phyloP scores from a whole-genome alignment of 805 yeast species.

The Schwanniomyces vanrijiae region DNA sequence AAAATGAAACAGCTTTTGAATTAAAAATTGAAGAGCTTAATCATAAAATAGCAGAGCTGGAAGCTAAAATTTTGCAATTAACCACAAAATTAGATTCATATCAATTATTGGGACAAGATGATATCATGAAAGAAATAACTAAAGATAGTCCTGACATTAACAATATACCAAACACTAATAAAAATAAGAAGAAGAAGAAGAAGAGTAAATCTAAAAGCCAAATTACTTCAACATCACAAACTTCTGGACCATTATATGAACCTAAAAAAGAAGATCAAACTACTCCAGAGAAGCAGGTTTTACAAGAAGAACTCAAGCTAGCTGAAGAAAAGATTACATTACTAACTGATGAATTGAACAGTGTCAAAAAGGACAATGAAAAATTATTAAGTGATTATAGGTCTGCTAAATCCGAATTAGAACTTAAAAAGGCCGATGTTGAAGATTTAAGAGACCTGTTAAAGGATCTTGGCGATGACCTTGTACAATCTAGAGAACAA shows the following conservation, averaged over 20 bases:
- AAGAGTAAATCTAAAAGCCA: constrained; percentile 22
- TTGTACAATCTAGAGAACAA: constrained; percentile 67
- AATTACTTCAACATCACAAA: background rate
- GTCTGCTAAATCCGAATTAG: constrained; percentile 29
- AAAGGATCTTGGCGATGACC: constrained; percentile 72
- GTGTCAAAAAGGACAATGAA: constrained; percentile 16
- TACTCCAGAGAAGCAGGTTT: constrained; percentile 5
- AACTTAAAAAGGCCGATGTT: constrained; percentile 57
- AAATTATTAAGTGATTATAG: constrained; percentile 9
- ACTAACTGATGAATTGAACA: constrained; percentile 8
- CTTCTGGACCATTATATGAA: background rate
- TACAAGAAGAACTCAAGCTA: background rate
- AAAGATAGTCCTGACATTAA: background rate
- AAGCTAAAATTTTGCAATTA: background rate
- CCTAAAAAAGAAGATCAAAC: constrained; percentile 6
- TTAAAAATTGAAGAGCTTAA: constrained; percentile 6
- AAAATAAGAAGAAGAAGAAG: constrained; percentile 18
- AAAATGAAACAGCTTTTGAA: constrained; percentile 8
- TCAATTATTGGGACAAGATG: constrained; percentile 8
- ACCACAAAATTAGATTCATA: constrained; percentile 1
- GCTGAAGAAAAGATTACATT: background rate
- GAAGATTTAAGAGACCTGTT: constrained; percentile 75
- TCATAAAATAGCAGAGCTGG: background rate
- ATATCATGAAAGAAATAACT: constrained; percentile 1
- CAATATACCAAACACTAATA: constrained; percentile 3